Percentiles rank a stretch among this genome's conserved stretches.
Evolutionary conservation across 371 early-diverging fungal genomes (phyloP).

Genomic region (Haplosporangium sp.): DNA sequence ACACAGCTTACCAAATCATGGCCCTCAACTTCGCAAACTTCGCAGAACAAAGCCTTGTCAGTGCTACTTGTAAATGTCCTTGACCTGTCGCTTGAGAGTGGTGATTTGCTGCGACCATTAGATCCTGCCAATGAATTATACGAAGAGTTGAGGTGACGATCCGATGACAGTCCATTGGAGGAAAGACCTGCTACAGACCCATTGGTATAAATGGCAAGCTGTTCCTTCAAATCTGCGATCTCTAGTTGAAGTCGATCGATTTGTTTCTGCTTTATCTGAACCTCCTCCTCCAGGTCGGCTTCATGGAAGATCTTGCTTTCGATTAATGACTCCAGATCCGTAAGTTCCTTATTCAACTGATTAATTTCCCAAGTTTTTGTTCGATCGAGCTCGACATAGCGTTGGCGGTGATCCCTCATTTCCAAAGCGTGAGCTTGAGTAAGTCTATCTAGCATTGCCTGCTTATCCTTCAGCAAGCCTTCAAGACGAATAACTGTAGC

Average conservation of each 20-base stretch:
- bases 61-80: constrained; percentile 13
- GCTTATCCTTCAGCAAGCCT: constrained; percentile 61
- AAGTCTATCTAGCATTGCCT: constrained; percentile 64
- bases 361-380: constrained; percentile 69
- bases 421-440: constrained; percentile 64
- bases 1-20: constrained; percentile 76
- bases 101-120: constrained; percentile 18
- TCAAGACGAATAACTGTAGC: constrained; percentile 53
- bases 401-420: constrained; percentile 65
- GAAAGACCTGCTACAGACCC: constrained; percentile 18
- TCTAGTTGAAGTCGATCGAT: constrained; percentile 66
- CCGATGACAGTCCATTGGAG: constrained; percentile 33
- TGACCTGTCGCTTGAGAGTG: neutral
- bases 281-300: constrained; percentile 77
- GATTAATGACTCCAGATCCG: constrained; percentile 75
- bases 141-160: constrained; percentile 10
- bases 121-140: constrained; percentile 3
- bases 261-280: constrained; percentile 65
- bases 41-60: constrained; percentile 62
- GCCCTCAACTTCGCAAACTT: constrained; percentile 75
- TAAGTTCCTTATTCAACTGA: constrained; percentile 73
- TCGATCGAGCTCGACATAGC: constrained; percentile 65
- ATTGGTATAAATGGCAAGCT: constrained; percentile 27
- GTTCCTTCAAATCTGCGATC: constrained; percentile 61
- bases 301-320: constrained; percentile 85